Base-by-base conservation (phyloP, 75 land plant species). In the Larix kaempferi region DNA sequence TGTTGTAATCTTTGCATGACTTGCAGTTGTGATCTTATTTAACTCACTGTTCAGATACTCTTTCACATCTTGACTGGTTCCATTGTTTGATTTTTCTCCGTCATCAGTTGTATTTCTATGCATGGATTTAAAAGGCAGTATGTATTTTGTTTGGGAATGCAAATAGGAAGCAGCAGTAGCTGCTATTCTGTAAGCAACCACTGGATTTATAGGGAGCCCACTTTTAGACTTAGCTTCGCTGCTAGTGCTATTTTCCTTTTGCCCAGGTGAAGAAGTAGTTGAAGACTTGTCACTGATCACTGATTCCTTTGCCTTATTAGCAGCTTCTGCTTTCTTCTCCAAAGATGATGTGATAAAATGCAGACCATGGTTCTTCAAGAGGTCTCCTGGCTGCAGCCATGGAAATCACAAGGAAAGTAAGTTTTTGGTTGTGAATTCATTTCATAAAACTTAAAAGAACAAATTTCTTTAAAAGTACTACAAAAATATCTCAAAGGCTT, bases 161-260 rank as follows among this genome's bases (percentile, higher is more conserved):
- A 93, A 60, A 79, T 90, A 90, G 19, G 96, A 89, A 59, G 96
- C 96, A 33, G 93, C 94, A 19, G 95, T 79, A 52, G 95, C 91
- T 19, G 88, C 91, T 73, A 89, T 75, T 44, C 83, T 60, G 83
- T 83, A 93, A 6, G 89, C 89, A 72, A 83, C 77, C 57, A 82
- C 79, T 22, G 87, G 77, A 74, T 82, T 83, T 57, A 86, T 76
- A n/a, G 73, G 59, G 4, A 61, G 11, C 29, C 83, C 80, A 10
- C 21, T 56, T 39, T 77, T 71, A n/a, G 65, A 27, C 35, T 88
- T 78, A 85, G 52, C 59, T 60, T 75, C 61, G 61, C 78, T 33
- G 56, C 52, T 26, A 64, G 23, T 23, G 58, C 64, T 23, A 57
- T 79, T 67, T 78, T 59, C 14, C 11, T 59, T 56, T 67, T 27